These are phyloP conservation scores for Cordyceps cicadae DNA, from an alignment of 2,329 filamentous ascomycete genomes.

Conservation along the genomic window DNA sequence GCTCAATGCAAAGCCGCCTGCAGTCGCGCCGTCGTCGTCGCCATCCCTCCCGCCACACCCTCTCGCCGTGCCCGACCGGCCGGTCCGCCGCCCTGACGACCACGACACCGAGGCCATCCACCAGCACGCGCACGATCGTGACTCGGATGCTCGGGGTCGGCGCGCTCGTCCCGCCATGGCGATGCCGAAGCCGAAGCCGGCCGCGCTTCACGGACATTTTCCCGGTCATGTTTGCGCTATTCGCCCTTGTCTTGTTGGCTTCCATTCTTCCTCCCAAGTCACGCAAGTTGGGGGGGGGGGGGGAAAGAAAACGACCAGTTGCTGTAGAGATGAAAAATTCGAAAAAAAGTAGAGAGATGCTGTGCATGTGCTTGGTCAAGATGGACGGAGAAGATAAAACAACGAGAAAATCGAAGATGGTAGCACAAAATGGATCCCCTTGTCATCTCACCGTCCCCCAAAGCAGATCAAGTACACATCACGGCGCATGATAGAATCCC, in stretches of 20 bases:
- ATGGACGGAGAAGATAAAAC: too few species aligned
- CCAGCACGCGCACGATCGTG: not conserved
- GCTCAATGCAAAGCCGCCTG: constrained; percentile 3
- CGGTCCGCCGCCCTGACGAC: not conserved
- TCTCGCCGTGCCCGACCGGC: not conserved
- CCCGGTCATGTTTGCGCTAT: not conserved
- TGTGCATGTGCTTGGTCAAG: too few species aligned
- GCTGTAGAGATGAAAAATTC: too few species aligned
- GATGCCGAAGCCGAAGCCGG: not conserved
- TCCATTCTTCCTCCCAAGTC: too few species aligned
- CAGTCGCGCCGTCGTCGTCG: not conserved
- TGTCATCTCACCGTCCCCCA: not conserved
- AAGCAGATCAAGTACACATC: not conserved
- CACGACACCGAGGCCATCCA: not conserved
- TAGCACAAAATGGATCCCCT: not conserved
- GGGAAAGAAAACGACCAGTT: too few species aligned
- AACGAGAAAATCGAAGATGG: not conserved
- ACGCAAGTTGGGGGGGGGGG: too few species aligned
- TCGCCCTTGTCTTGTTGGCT: too few species aligned
- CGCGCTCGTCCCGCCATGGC: not conserved
- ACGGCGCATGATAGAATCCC: not conserved
- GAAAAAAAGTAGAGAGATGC: too few species aligned
- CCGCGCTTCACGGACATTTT: not conserved
- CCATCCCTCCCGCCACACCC: not conserved
- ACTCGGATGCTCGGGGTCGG: not conserved